A percentile compares a stretch with the other conserved stretches of the same genome.
Evolutionary conservation across 1,139 yeast genomes (phyloP).

Genomic region (Nakaseomyces uthaithaninus): DNA sequence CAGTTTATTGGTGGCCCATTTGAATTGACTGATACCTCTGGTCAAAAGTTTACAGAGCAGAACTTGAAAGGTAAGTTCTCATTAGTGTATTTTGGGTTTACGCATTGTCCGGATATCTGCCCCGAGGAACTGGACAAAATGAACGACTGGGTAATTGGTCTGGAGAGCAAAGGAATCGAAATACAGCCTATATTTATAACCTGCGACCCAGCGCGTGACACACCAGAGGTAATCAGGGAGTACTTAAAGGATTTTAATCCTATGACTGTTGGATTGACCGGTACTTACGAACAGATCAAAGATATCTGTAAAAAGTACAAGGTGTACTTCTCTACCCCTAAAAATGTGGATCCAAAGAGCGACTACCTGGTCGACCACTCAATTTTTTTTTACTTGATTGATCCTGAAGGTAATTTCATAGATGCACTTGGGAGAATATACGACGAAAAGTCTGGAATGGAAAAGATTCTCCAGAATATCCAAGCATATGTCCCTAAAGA

Average conservation of each 20-base stretch:
- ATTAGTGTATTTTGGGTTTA: conserved; percentile 84
- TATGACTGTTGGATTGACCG: conserved; percentile 81
- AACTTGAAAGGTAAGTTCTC: conserved; percentile 72
- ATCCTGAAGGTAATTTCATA: conserved; percentile 89
- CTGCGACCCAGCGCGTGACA: conserved; percentile 92
- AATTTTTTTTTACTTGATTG: conserved; percentile 91
- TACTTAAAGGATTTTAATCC: conserved; percentile 85
- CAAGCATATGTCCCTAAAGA: conserved; percentile 66
- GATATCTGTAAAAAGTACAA: conserved; percentile 78
- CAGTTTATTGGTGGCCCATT: conserved; percentile 92
- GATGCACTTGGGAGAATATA: conserved; percentile 92
- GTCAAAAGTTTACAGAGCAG: conserved; percentile 64
- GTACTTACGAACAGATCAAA: conserved; percentile 77
- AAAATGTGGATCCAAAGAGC: conserved; percentile 44
- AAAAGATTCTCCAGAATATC: conserved; percentile 66
- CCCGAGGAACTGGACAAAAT: conserved; percentile 94
- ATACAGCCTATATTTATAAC: conserved; percentile 85
- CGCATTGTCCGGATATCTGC: conserved; percentile 96
- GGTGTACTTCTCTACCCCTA: conserved; percentile 90
- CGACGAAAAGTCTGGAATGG: conserved; percentile 70
- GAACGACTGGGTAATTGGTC: conserved; percentile 55
- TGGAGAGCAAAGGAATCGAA: conserved; percentile 45
- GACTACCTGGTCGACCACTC: conserved; percentile 96
- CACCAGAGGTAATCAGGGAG: conserved; percentile 71
- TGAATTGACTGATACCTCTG: conserved; percentile 58